Conservation (phyloP, 768 basidiomycete genomes). For the Solioccasus polychromus region DNA sequence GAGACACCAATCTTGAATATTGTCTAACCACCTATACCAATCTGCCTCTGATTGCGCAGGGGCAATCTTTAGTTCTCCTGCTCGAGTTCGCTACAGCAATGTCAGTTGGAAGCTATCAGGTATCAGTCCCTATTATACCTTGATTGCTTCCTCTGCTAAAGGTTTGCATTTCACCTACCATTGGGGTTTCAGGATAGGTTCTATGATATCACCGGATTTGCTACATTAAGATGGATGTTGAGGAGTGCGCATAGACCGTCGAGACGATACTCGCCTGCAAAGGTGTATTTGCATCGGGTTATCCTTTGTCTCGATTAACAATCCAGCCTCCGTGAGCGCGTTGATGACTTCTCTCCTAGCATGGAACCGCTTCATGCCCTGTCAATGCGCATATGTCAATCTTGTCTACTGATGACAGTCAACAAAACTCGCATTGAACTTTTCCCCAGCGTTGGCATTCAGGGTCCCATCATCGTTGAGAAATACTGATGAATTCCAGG, state of each 20-base stretch:
- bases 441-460: slow-evolving; percentile 82
- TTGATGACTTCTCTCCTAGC: slow-evolving; percentile 81
- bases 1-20: slow-evolving; percentile 98
- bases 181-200: slow-evolving; percentile 93
- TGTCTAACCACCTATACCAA: slow-evolving; percentile 95
- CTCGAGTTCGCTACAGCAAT: slow-evolving; percentile 67
- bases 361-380: slow-evolving; percentile 99
- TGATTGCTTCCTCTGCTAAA: slow-evolving; percentile 85
- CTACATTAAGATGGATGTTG: slow-evolving; percentile 40
- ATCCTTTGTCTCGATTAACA: slow-evolving; percentile 89
- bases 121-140: slow-evolving; percentile 42
- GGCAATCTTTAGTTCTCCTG: slow-evolving; percentile 79
- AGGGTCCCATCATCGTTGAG: slow-evolving; percentile 96
- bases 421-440: slow-evolving; percentile 54
- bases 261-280: slow-evolving; percentile 56
- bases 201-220: slow-evolving; percentile 96
- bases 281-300: slow-evolving; percentile 97
- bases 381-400: background rate
- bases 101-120: background rate
- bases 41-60: slow-evolving; percentile 89
- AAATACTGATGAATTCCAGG: slow-evolving; percentile 89
- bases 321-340: slow-evolving; percentile 75
- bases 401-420: background rate
- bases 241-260: background rate
- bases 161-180: slow-evolving; percentile 98